Conservation (phyloP, 345 rosid genomes). For the Limnanthes douglasii region DNA sequence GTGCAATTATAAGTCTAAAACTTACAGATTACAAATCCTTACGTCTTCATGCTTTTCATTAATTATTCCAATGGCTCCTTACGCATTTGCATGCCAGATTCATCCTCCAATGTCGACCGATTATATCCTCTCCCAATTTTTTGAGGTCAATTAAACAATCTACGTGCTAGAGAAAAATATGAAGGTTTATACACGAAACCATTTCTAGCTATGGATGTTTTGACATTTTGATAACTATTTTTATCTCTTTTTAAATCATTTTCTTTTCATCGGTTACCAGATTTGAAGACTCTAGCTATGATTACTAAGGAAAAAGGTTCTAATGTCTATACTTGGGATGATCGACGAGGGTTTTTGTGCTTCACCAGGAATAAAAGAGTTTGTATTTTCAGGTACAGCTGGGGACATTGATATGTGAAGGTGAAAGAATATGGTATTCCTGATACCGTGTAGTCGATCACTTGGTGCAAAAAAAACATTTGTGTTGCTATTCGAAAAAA, state of each 20-base stretch:
- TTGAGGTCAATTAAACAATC: slow-evolving; percentile 37
- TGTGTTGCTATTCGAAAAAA: slow-evolving; percentile 81
- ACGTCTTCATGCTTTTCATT: slow-evolving; percentile 56
- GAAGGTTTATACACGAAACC: slow-evolving; percentile 66
- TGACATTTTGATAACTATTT: slow-evolving; percentile 59
- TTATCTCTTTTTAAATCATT: slow-evolving; percentile 84
- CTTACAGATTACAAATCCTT: too few relatives aligned
- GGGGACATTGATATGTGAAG: slow-evolving; percentile 95
- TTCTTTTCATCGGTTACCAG: slow-evolving; percentile 75
- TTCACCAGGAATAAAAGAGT: slow-evolving; percentile 89
- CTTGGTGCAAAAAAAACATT: slow-evolving; percentile 97
- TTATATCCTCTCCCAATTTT: slow-evolving; percentile 18
- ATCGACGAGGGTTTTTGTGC: slow-evolving; percentile 78
- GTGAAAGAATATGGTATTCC: slow-evolving; percentile 91
- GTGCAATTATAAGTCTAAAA: too few relatives aligned
- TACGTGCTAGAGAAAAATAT: slow-evolving; percentile 48
- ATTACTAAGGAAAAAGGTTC: slow-evolving; percentile 91
- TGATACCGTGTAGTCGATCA: slow-evolving; percentile 78
- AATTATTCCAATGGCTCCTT: slow-evolving; percentile 89
- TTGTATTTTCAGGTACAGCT: slow-evolving; percentile 79
- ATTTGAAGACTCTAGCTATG: slow-evolving; percentile 77
- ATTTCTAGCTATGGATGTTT: slow-evolving; percentile 54
- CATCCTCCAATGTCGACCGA: slow-evolving; percentile 34
- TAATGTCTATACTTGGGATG: slow-evolving; percentile 87
- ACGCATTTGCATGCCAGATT: slow-evolving; percentile 59